These are phyloP conservation scores for Trypanosoma rangeli DNA, from an alignment of 208 protist species.

Conservation along the genomic window DNA sequence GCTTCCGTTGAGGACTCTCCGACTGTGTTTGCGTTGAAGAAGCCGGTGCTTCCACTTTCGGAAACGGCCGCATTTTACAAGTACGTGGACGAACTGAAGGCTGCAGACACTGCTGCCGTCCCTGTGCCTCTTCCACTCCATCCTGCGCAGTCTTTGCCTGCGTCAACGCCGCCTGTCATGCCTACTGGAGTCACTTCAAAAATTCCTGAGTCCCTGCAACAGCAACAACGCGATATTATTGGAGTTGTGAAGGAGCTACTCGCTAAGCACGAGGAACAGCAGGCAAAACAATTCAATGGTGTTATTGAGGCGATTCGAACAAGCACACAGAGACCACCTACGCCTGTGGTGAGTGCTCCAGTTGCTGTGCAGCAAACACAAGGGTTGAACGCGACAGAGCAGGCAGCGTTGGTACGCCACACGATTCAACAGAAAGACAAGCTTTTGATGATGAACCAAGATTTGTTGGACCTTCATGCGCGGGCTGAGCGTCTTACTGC, in stretches of 20 bases:
- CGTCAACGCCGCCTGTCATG: not conserved
- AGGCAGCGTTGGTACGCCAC: constrained; percentile 57
- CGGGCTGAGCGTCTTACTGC: constrained; percentile 31
- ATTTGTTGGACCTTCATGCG: constrained; percentile 69
- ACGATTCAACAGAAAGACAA: constrained; percentile 74
- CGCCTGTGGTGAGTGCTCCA: constrained; percentile 6
- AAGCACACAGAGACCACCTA: constrained; percentile 16
- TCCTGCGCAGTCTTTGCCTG: not conserved
- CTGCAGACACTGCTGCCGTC: constrained; percentile 7
- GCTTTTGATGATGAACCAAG: constrained; percentile 61
- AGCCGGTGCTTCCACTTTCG: constrained; percentile 37
- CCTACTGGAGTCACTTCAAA: not conserved
- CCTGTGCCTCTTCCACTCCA: constrained; percentile 2
- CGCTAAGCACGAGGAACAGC: constrained; percentile 42
- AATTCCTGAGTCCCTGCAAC: constrained; percentile 8
- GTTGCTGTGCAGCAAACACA: not conserved
- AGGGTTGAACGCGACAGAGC: constrained; percentile 50
- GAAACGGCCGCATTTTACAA: constrained; percentile 55
- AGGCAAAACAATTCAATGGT: constrained; percentile 45
- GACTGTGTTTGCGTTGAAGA: constrained; percentile 4
- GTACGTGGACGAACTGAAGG: constrained; percentile 62
- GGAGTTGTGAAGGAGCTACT: constrained; percentile 41
- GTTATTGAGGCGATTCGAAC: constrained; percentile 36
- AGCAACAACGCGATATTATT: constrained; percentile 57
- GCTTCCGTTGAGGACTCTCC: not conserved